Evolutionary conservation across 2,329 filamentous ascomycete genomes (phyloP).

Genomic region (Diplodia sapinea): DNA sequence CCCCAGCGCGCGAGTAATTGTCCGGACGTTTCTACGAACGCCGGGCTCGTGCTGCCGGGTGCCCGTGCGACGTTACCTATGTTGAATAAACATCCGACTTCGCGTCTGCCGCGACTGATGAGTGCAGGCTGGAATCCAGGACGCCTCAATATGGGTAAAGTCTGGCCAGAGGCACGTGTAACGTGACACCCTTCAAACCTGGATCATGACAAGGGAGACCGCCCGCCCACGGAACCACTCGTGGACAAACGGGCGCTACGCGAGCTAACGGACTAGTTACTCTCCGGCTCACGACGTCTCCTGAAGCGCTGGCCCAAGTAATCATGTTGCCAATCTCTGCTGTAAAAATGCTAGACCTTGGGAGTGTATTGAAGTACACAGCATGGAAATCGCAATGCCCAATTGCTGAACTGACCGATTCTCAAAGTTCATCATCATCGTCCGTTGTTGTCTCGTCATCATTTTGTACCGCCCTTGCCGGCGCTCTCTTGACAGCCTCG

Average conservation of each 20-base stretch:
- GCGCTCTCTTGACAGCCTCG: not conserved
- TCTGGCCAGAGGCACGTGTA: constrained; percentile 7
- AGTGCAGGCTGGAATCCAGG: not conserved
- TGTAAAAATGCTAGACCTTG: not conserved
- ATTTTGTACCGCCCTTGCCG: constrained; percentile 14
- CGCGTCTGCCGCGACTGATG: not conserved
- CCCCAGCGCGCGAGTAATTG: not conserved
- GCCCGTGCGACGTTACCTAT: constrained; percentile 5
- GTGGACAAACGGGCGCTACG: constrained; percentile 13
- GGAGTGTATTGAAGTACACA: not conserved
- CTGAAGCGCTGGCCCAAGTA: not conserved
- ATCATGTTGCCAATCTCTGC: not conserved
- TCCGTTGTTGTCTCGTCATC: constrained; percentile 41
- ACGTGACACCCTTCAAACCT: constrained; percentile 1
- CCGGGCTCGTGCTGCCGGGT: constrained; percentile 23
- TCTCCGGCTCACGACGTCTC: not conserved
- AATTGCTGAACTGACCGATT: constrained; percentile 34
- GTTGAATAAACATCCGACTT: constrained; percentile 17
- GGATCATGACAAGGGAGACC: not conserved
- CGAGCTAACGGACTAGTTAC: not conserved
- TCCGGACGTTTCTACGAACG: not conserved
- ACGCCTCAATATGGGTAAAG: not conserved
- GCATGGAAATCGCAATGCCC: not conserved
- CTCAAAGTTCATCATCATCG: constrained; percentile 38
- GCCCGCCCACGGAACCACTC: not conserved